A percentile compares a stretch with the other conserved stretches of the same genome.
These are phyloP conservation scores for Neofusicoccum parvum DNA, from an alignment of 2,329 filamentous ascomycete genomes.

Conservation along the genomic window DNA sequence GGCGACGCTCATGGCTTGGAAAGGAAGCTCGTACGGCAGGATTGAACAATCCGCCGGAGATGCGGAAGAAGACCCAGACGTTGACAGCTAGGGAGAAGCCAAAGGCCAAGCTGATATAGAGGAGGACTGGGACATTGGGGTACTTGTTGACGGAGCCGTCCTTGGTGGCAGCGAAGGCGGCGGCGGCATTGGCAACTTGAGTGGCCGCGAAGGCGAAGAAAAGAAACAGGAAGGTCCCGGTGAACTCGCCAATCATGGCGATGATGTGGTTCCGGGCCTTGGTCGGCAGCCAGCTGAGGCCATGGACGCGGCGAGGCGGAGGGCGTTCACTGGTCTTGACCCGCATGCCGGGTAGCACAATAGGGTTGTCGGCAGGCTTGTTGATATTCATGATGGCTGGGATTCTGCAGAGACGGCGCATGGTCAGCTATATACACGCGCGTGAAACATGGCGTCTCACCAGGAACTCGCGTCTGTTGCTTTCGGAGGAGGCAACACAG, in stretches of 20 bases:
- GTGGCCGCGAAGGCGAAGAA: conserved; percentile 45
- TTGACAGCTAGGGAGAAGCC: conserved; percentile 49
- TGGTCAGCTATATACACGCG: not conserved
- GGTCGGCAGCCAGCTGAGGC: conserved; percentile 49
- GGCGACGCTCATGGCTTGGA: not conserved
- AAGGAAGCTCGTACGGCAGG: conserved; percentile 30
- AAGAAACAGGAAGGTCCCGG: conserved; percentile 45
- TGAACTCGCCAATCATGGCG: conserved; percentile 48
- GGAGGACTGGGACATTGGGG: conserved; percentile 37
- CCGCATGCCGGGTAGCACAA: conserved; percentile 44
- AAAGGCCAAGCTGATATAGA: conserved; percentile 45
- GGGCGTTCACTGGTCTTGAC: conserved; percentile 35
- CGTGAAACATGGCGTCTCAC: not conserved
- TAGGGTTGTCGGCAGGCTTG: conserved; percentile 36
- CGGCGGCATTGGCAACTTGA: conserved; percentile 45
- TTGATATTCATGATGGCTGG: conserved; percentile 43
- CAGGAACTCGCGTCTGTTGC: not conserved
- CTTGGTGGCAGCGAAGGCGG: conserved; percentile 23
- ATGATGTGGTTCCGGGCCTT: conserved; percentile 46
- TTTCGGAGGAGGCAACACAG: not conserved
- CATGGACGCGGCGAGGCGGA: conserved; percentile 42
- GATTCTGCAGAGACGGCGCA: not conserved
- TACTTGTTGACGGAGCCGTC: conserved; percentile 26
- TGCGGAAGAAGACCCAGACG: conserved; percentile 49
- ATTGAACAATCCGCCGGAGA: conserved; percentile 43